phyloP scores from a whole-genome alignment of 805 yeast genomes.

The Wickerhamiella dianesei region DNA sequence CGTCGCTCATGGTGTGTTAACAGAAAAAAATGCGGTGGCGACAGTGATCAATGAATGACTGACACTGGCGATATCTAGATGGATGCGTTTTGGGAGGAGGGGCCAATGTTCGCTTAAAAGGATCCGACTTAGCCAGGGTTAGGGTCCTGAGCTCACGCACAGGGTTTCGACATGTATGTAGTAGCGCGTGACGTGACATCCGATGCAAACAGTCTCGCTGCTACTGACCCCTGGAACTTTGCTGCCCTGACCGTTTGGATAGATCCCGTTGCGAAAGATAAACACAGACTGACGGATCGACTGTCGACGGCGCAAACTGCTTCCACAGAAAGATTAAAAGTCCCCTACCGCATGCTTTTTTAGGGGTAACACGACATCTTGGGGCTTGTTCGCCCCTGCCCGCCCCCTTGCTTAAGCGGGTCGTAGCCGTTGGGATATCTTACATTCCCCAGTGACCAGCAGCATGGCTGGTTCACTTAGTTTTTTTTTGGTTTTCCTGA shows the following conservation, averaged over 20 bases:
- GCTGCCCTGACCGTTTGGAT: no score
- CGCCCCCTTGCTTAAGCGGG: neutral
- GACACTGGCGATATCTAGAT: neutral
- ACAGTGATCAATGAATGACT: neutral
- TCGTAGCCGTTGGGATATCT: neutral
- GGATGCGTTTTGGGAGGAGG: neutral
- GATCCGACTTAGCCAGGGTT: neutral
- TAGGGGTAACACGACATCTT: no score
- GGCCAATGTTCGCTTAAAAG: neutral
- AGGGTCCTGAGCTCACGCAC: neutral
- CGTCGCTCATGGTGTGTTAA: conserved; percentile 20
- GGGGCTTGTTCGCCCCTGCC: neutral
- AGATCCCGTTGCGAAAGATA: no score
- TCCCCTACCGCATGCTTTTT: no score
- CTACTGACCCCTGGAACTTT: no score
- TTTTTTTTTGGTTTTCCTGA: neutral
- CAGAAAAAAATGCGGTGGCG: no score
- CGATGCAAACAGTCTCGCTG: neutral
- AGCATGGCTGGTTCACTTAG: neutral
- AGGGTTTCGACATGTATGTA: neutral
- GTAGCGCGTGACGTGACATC: neutral
- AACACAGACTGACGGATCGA: no score
- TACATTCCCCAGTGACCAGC: neutral
- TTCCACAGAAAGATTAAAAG: no score
- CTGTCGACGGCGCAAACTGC: no score